Evolutionary conservation across 768 basidiomycete species (phyloP).

Genomic region (Auriscalpium orientale): DNA sequence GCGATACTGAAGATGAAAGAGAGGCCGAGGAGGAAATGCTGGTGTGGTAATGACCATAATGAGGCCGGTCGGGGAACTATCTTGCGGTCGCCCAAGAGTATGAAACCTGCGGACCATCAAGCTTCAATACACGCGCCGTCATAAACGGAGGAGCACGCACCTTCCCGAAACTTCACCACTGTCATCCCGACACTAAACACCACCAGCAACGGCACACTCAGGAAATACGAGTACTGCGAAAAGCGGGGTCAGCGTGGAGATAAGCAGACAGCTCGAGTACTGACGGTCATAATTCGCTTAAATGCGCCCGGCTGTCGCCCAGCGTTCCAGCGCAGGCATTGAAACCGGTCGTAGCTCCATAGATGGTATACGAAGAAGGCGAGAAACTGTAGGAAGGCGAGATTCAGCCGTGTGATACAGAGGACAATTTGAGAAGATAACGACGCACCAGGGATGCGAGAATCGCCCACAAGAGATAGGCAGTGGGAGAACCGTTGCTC

Average conservation of each 20-base stretch:
- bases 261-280: conserved; percentile 18
- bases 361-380: conserved; percentile 63
- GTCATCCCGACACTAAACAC: conserved; percentile 57
- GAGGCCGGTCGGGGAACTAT: conserved; percentile 48
- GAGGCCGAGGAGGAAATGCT: conserved; percentile 56
- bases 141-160: conserved; percentile 33
- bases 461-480: conserved; percentile 72
- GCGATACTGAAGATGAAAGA: conserved; percentile 63
- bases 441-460: conserved; percentile 24
- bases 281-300: conserved; percentile 84
- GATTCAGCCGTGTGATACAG: background rate
- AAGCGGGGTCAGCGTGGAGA: background rate
- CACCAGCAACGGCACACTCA: conserved; percentile 56
- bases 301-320: conserved; percentile 79
- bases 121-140: conserved; percentile 11
- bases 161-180: conserved; percentile 65
- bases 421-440: background rate
- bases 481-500: conserved; percentile 67
- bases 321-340: conserved; percentile 66
- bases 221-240: conserved; percentile 69
- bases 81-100: conserved; percentile 23
- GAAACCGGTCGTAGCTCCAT: conserved; percentile 74
- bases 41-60: conserved; percentile 39
- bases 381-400: conserved; percentile 42
- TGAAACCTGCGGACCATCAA: background rate